Base-by-base conservation (phyloP, 2,329 filamentous ascomycete species). In the Cladosporium sp. region DNA sequence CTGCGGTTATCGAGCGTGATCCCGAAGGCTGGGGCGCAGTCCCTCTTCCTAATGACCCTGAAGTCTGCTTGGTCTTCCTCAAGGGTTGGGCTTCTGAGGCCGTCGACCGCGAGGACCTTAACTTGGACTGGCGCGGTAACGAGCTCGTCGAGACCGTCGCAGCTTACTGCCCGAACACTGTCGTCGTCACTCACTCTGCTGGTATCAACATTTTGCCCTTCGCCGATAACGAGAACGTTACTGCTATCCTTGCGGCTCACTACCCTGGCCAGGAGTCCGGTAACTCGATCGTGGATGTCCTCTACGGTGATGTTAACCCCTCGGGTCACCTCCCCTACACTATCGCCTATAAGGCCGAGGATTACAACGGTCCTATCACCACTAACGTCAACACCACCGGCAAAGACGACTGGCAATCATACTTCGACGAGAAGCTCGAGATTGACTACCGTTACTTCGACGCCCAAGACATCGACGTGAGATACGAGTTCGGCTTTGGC, bases 391-490 rank as follows among this genome's bases (percentile, higher is more conserved):
- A 46, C 20, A 72, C 90, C 55, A 38, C 43, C 3, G 71, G 81
- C 43, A 80, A 85, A 0, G 86, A 87, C 57, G 80, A 77, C 15
- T 88, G 89, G 0, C 88, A 94, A 61, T 86, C 92, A 55, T 82
- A 87, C 54, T 93, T 91, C 62, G 77, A 75, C 0, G 87, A 94
- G 61, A 87, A 87, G 0, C 70, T 95, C 0, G 89, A 89, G 62
- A 82, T 92, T 56, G 90, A 95, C 70, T 94, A 95, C 69, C 83
- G 89, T 7, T 79, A 90, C 66, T 90, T 95, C 58, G 88, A 94
- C 71, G 85, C 84, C 62, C 67, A 83, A 45, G 73, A 75, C 46
- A 83, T 91, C 52, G 74, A 74, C 7, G 89, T 89, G 0, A 84
- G 86, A 1, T 95, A 83, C 62, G 85, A 88, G 39, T 95, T 95